Evolutionary conservation across 2,329 filamentous ascomycete genomes (phyloP).

Genomic region (Keithomyces neogunnii): DNA sequence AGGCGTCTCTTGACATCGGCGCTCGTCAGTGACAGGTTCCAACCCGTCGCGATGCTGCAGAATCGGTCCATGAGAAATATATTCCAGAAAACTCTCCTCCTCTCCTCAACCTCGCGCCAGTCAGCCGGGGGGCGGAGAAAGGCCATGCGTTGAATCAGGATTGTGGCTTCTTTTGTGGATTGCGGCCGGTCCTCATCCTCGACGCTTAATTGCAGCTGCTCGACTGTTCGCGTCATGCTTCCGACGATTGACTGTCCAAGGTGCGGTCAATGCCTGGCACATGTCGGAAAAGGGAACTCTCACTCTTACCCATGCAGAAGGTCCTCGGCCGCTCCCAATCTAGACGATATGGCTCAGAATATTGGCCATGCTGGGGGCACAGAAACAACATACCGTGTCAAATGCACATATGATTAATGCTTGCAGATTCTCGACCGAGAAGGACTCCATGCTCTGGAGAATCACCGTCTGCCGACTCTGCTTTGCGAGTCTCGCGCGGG

Average conservation of each 20-base stretch:
- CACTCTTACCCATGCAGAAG: no score
- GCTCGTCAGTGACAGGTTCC: constrained; percentile 18
- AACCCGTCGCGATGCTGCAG: constrained; percentile 30
- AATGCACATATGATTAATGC: constrained; percentile 6
- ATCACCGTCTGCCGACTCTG: constrained; percentile 1
- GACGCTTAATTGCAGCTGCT: no score
- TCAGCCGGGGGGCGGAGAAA: not conserved
- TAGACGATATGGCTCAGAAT: not conserved
- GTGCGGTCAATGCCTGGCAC: no score
- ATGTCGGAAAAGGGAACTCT: no score
- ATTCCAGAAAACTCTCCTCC: constrained; percentile 32
- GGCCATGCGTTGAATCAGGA: constrained; percentile 15
- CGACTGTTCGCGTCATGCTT: no score
- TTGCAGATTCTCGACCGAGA: constrained; percentile 7
- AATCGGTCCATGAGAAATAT: constrained; percentile 32
- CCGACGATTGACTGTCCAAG: no score
- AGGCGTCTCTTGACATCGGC: constrained; percentile 23
- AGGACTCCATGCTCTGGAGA: constrained; percentile 3
- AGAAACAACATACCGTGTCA: not conserved
- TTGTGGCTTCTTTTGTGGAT: no score
- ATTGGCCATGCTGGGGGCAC: not conserved
- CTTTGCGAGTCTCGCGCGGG: not conserved
- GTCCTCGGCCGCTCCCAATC: not conserved
- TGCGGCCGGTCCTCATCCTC: no score
- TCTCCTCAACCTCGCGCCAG: constrained; percentile 30